Conservation (phyloP, 23 red algal species). For the Chondrus crispus region DNA sequence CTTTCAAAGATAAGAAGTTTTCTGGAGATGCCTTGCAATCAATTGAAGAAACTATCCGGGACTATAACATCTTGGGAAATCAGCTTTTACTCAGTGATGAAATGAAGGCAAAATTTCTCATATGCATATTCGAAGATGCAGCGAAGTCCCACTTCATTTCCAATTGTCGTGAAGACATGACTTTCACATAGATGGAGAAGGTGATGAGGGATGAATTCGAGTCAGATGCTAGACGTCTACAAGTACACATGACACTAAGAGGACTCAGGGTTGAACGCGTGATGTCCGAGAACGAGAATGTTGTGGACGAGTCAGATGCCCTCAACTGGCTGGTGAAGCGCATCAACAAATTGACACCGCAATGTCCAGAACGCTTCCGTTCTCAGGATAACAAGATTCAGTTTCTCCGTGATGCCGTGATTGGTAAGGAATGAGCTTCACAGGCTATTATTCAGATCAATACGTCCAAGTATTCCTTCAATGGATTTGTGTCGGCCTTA, state of each 20-base stretch:
- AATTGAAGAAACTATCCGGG: not conserved
- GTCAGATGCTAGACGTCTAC: not conserved
- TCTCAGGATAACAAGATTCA: conserved; percentile 11
- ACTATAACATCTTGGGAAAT: not conserved
- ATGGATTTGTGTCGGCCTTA: conserved; percentile 32
- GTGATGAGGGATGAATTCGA: not conserved
- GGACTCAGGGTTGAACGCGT: not conserved
- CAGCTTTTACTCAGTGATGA: not conserved
- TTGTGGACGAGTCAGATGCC: not conserved
- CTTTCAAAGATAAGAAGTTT: not conserved
- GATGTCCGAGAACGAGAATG: conserved; percentile 30
- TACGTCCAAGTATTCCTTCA: conserved; percentile 25
- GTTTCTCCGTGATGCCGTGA: conserved; percentile 11
- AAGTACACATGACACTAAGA: not conserved
- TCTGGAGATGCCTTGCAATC: not conserved
- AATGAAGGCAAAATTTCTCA: not conserved
- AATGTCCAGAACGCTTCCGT: not conserved
- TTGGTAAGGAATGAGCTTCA: not conserved
- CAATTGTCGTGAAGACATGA: not conserved
- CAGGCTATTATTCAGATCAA: not conserved
- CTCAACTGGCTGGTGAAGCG: not conserved
- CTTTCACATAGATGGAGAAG: not conserved
- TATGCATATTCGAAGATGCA: not conserved
- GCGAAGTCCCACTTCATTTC: conserved; percentile 20
- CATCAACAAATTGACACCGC: not conserved